phyloP scores from a whole-genome alignment of 306 rosid species.

The Castanea mollissima region DNA sequence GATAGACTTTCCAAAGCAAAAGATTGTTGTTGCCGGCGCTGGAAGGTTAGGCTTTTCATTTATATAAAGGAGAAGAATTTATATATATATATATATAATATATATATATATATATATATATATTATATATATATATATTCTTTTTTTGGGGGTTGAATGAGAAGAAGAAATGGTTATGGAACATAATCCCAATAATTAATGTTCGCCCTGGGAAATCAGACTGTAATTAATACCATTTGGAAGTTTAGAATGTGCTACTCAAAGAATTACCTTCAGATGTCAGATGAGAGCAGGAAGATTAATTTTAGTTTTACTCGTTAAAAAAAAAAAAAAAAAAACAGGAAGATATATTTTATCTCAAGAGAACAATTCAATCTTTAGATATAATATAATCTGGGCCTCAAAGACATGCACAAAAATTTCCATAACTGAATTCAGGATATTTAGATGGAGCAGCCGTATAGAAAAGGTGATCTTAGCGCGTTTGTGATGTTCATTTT shows the following conservation, averaged over 20 bases:
- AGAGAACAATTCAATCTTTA: neutral
- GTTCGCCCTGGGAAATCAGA: neutral
- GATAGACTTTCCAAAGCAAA: constrained; percentile 97
- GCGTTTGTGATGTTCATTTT: neutral
- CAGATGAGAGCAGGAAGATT: neutral
- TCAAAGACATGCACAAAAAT: neutral
- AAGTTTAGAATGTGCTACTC: neutral
- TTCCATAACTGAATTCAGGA: neutral
- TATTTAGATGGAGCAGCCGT: neutral
- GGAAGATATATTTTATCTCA: neutral
- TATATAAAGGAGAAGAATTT: neutral
- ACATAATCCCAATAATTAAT: neutral
- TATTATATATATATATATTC: too few relatives aligned
- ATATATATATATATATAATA: too few relatives aligned
- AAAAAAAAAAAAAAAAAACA: neutral
- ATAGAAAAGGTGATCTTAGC: neutral
- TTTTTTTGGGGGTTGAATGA: neutral
- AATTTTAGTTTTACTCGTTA: neutral
- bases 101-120: too few relatives aligned
- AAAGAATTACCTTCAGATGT: neutral
- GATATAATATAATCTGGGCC: neutral
- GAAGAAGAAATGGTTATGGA: neutral
- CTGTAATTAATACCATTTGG: neutral
- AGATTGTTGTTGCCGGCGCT: constrained; percentile 99
- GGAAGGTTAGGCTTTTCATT: constrained; percentile 68